Evolutionary conservation across 2,329 filamentous ascomycete species (phyloP), one percentile per base, ranked within the genome.

Genomic region (Fusarium burgessii): DNA sequence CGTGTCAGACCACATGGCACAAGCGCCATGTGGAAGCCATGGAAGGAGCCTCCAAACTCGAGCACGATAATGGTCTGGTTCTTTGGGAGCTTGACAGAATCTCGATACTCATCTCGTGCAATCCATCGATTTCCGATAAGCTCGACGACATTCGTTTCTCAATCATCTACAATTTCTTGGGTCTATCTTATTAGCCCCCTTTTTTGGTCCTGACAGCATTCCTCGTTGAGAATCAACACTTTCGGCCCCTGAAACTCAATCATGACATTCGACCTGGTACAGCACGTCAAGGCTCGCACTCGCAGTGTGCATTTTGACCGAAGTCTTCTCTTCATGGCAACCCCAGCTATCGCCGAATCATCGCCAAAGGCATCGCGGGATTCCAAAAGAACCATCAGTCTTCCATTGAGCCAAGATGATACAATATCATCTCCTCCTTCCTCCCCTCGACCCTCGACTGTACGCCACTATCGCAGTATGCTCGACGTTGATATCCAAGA

Each of bases 261-360:
- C 74, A 84, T 84, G 82, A 71, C 80, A 20, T 75, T 84, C 74
- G 82, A 84, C 67, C 77, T 85, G 76, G 80, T 82, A 42, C 77
- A 82, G 32, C 81, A 86, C 60, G 80, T 79, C 70, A 85, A 81
- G 72, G 76, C 80, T 63, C 85, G 85, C 62, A 81, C 83, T 61
- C 83, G 82, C 71, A 88, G 85, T 74, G 78, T 86, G 42, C 85
- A 88, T 68, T 79, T 87, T 56, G 84, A 87, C 63, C 81, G 78
- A 62, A 68, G 66, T 7, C 57, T 70, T 6, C 36, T 71, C 14
- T 61, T 60, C 23, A 68, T 56, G 46, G 68, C 66, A 32, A 69
- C 58, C 65, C 60, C 70, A 36, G 17, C 58, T 40, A 62, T 71
- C n/a, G 29, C 52, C 13, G 68, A 72, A 49, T 61, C 56, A 15